Conservation (phyloP, 1,284 basidiomycete species). For the Pterulicium gracile region DNA sequence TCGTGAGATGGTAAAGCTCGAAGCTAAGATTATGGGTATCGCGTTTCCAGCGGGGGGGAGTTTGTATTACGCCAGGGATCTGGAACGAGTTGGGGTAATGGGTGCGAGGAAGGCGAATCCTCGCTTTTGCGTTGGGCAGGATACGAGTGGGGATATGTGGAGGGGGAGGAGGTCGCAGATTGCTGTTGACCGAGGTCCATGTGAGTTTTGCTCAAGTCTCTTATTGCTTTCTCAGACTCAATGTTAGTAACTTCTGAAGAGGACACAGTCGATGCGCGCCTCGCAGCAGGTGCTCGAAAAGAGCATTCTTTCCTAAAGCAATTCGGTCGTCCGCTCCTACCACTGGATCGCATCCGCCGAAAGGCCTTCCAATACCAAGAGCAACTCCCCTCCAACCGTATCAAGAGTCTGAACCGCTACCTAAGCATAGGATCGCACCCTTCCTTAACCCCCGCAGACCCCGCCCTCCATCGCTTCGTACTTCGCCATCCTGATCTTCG, state of each 20-base stretch:
- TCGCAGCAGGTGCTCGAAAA: background rate
- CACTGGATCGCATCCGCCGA: background rate
- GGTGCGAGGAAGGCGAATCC: background rate
- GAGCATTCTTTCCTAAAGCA: background rate
- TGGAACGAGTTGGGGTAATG: constrained; percentile 12
- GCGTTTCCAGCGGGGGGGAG: constrained; percentile 41
- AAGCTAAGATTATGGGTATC: constrained; percentile 37
- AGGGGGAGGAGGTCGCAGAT: background rate
- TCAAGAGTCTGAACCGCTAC: background rate
- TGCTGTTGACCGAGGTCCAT: background rate
- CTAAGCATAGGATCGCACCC: background rate
- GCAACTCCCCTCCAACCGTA: background rate
- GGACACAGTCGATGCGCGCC: background rate
- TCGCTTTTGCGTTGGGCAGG: background rate
- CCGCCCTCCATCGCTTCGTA: background rate
- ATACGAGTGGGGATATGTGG: background rate
- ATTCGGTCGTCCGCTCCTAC: background rate
- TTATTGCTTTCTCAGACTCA: background rate
- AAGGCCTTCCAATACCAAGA: background rate
- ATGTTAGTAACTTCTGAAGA: background rate
- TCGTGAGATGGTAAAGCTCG: constrained; percentile 34
- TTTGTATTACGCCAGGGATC: constrained; percentile 34
- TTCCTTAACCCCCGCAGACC: background rate
- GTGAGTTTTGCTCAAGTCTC: background rate
- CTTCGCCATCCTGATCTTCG: background rate